These are phyloP conservation scores for Blastobotrys capitulatus DNA, from an alignment of 1,139 yeast species.

Conservation along the genomic window DNA sequence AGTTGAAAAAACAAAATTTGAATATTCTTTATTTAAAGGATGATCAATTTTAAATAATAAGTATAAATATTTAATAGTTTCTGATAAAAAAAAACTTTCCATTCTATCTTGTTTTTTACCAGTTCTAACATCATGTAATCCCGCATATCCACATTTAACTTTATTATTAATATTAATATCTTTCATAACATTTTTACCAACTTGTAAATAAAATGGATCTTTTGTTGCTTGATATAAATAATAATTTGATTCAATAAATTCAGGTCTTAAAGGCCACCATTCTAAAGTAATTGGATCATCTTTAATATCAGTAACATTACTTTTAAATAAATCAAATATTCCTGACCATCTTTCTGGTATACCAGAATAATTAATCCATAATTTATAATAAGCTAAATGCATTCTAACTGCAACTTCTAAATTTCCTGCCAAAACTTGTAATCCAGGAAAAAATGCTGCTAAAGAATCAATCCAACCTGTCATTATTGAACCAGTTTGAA, in stretches of 20 bases:
- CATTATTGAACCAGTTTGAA: slow-evolving; percentile 45
- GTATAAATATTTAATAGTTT: slow-evolving; percentile 79
- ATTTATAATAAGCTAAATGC: slow-evolving; percentile 62
- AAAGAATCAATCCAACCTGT: slow-evolving; percentile 79
- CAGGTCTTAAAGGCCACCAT: slow-evolving; percentile 93
- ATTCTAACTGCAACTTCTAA: slow-evolving; percentile 56
- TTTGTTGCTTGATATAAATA: slow-evolving; percentile 76
- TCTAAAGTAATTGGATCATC: slow-evolving; percentile 41
- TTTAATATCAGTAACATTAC: background rate
- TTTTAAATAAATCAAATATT: slow-evolving; percentile 10
- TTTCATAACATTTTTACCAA: slow-evolving; percentile 60
- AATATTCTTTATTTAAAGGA: slow-evolving; percentile 46
- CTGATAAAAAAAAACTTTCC: slow-evolving; percentile 89
- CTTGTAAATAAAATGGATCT: slow-evolving; percentile 76
- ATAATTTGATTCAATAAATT: slow-evolving; percentile 83
- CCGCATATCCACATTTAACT: slow-evolving; percentile 77
- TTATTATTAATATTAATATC: slow-evolving; percentile 49
- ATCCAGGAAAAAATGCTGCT: slow-evolving; percentile 84
- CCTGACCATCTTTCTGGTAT: slow-evolving; percentile 87
- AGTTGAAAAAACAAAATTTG: slow-evolving; percentile 75
- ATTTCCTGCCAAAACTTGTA: slow-evolving; percentile 76
- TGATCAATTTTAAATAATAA: slow-evolving; percentile 68
- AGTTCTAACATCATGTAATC: slow-evolving; percentile 60
- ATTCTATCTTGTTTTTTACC: slow-evolving; percentile 68
- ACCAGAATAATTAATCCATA: slow-evolving; percentile 77